A percentile compares a stretch with the other conserved stretches of the same genome.
Conservation (phyloP, 2,329 filamentous ascomycete genomes). For the Botryotinia globosa region DNA sequence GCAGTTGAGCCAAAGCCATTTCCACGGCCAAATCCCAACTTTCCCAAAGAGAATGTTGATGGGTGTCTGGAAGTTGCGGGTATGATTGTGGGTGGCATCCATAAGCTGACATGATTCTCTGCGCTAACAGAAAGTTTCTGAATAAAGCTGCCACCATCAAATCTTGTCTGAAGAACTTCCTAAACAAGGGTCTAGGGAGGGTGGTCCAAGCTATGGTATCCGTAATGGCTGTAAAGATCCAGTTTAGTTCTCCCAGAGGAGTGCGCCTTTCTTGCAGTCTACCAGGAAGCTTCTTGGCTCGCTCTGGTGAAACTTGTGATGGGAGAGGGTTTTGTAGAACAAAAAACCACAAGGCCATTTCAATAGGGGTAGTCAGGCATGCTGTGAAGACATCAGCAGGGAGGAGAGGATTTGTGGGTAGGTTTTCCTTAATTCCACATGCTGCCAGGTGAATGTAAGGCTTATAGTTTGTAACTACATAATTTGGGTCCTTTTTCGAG, state of each 20-base stretch:
- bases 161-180: conserved; percentile 95
- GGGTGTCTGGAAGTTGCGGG: conserved; percentile 88
- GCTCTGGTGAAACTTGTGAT: conserved; percentile 68
- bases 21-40: conserved; percentile 98
- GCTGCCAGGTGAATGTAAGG: conserved; percentile 87
- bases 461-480: conserved; percentile 69
- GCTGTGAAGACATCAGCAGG: conserved; percentile 95
- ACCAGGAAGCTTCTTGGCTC: conserved; percentile 86
- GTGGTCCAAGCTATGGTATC: conserved; percentile 99
- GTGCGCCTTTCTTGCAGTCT: conserved; percentile 89
- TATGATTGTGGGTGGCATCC: conserved; percentile 93
- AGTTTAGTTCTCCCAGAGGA: conserved; percentile 92
- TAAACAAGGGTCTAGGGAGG: conserved; percentile 83
- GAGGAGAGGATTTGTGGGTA: conserved; percentile 89
- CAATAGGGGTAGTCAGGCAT: conserved; percentile 93
- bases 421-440: conserved; percentile 83
- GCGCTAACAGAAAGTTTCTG: conserved; percentile 89
- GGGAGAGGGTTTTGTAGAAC: conserved; percentile 77
- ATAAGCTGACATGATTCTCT: conserved; percentile 94
- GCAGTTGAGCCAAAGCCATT: conserved; percentile 86
- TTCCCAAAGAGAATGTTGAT: conserved; percentile 91
- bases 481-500: conserved; percentile 73
- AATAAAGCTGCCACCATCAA: conserved; percentile 98
- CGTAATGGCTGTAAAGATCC: conserved; percentile 99
- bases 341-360: conserved; percentile 96